A percentile compares a stretch with the other conserved stretches of the same genome.
Evolutionary conservation across 2,329 filamentous ascomycete species (phyloP).

Genomic region (Fusarium sublunatum): DNA sequence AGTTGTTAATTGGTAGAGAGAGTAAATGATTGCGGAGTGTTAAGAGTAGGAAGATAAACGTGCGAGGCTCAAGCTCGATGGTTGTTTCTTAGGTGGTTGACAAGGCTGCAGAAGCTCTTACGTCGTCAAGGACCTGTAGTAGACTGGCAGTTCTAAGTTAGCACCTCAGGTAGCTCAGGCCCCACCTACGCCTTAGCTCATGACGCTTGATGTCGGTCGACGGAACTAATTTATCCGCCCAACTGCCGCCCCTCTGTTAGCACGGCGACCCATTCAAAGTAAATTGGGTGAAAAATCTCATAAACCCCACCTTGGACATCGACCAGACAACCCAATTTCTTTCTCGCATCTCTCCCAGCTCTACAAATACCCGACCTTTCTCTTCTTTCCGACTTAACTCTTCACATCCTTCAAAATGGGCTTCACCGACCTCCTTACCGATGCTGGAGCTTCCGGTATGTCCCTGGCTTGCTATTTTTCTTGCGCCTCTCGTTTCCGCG

Average conservation of each 20-base stretch:
- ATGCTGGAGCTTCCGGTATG: constrained; percentile 67
- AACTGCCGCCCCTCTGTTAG: constrained; percentile 17
- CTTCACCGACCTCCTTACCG: constrained; percentile 75
- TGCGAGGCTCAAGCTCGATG: constrained; percentile 13
- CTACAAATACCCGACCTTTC: constrained; percentile 46
- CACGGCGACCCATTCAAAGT: constrained; percentile 38
- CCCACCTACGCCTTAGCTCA: constrained; percentile 14
- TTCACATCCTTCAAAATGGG: constrained; percentile 66
- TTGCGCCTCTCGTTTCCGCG: constrained; percentile 42
- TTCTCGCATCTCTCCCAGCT: constrained; percentile 47
- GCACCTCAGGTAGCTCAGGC: constrained; percentile 4
- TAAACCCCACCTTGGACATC: constrained; percentile 56
- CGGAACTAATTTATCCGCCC: constrained; percentile 29
- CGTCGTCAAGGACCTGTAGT: constrained; percentile 50
- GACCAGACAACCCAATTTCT: constrained; percentile 53
- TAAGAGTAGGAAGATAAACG: constrained; percentile 15
- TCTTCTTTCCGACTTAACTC: constrained; percentile 41
- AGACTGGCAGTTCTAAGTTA: constrained; percentile 31
- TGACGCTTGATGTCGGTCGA: constrained; percentile 12
- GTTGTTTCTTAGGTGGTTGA: constrained; percentile 14
- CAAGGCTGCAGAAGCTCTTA: constrained; percentile 56
- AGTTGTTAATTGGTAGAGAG: constrained; percentile 5
- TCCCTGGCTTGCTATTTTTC: constrained; percentile 44
- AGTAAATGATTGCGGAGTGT: constrained; percentile 10
- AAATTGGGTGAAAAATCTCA: constrained; percentile 55